A percentile compares a stretch with the other conserved stretches of the same genome.
phyloP scores from a whole-genome alignment of 2,329 filamentous ascomycete genomes.

The Fusarium buxicola region DNA sequence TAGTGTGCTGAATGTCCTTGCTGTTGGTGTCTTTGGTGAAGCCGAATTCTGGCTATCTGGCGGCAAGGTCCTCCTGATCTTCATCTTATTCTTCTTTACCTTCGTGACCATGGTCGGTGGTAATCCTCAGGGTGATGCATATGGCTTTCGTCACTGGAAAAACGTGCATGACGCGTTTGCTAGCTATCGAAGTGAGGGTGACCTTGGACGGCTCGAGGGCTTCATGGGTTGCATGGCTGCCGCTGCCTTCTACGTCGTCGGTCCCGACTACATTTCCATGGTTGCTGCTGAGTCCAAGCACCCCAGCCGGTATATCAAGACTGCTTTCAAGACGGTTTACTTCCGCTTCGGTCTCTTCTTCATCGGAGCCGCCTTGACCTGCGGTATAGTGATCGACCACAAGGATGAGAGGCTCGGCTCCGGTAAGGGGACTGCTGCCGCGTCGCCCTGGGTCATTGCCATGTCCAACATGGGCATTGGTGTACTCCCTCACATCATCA shows the following conservation, averaged over 20 bases:
- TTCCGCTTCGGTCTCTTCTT: conserved; percentile 80
- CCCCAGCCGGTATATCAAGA: conserved; percentile 73
- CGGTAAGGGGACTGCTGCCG: conserved; percentile 14
- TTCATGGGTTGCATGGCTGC: conserved; percentile 32
- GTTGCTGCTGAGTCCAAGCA: conserved; percentile 34
- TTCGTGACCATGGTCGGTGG: conserved; percentile 42
- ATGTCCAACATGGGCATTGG: conserved; percentile 49
- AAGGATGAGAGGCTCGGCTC: conserved; percentile 20
- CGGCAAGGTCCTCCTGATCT: conserved; percentile 38
- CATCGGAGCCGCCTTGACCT: conserved; percentile 61
- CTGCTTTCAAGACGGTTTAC: conserved; percentile 80
- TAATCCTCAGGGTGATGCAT: conserved; percentile 32
- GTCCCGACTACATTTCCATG: conserved; percentile 41
- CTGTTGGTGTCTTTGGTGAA: conserved; percentile 41
- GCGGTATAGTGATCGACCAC: conserved; percentile 25
- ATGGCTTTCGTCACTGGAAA: conserved; percentile 37
- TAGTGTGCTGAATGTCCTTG: conserved; percentile 54
- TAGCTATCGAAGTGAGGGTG: conserved; percentile 23
- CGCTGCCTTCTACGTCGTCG: conserved; percentile 35
- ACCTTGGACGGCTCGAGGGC: conserved; percentile 33
- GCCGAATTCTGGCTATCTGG: conserved; percentile 39
- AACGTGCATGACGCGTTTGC: conserved; percentile 29
- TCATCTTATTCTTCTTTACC: conserved; percentile 38
- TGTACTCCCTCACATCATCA: conserved; percentile 62
- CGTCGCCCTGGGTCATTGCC: conserved; percentile 39